Conservation (phyloP, 2,329 filamentous ascomycete genomes). For the Colletotrichum scovillei region DNA sequence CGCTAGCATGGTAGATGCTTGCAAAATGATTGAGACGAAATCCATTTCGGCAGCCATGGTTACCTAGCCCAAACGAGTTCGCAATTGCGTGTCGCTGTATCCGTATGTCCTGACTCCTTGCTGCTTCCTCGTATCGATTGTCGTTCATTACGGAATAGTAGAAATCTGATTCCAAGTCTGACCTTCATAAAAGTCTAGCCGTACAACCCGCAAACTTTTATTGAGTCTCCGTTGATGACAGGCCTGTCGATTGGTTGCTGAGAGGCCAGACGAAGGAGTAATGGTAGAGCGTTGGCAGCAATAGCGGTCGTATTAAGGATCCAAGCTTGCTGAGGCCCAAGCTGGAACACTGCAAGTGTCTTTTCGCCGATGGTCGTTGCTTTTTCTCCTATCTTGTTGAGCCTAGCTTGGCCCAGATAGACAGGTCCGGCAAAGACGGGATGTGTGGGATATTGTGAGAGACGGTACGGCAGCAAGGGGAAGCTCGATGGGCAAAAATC, state of each 20-base stretch:
- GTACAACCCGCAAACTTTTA: background rate
- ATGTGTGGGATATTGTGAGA: conserved; percentile 32
- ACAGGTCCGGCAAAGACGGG: conserved; percentile 7
- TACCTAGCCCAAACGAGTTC: background rate
- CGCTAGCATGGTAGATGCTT: conserved; percentile 3
- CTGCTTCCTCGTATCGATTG: background rate
- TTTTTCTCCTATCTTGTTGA: conserved; percentile 9
- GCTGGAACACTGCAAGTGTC: conserved; percentile 2
- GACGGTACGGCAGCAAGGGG: conserved; percentile 22
- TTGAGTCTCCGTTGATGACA: background rate
- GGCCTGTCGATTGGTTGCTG: background rate
- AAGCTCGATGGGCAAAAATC: conserved; percentile 18
- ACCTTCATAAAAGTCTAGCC: background rate
- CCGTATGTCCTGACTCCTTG: background rate
- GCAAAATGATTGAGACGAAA: background rate
- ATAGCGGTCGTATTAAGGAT: conserved; percentile 24
- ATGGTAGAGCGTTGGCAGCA: background rate
- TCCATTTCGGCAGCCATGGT: background rate
- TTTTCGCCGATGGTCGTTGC: background rate
- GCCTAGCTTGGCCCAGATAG: background rate
- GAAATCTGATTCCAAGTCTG: background rate
- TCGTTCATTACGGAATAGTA: background rate
- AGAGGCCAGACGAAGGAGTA: background rate
- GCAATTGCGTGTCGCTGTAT: background rate
- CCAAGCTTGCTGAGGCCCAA: conserved; percentile 1